Evolutionary conservation across 2,329 filamentous ascomycete genomes (phyloP).

Genomic region (Exophiala mesophila): DNA sequence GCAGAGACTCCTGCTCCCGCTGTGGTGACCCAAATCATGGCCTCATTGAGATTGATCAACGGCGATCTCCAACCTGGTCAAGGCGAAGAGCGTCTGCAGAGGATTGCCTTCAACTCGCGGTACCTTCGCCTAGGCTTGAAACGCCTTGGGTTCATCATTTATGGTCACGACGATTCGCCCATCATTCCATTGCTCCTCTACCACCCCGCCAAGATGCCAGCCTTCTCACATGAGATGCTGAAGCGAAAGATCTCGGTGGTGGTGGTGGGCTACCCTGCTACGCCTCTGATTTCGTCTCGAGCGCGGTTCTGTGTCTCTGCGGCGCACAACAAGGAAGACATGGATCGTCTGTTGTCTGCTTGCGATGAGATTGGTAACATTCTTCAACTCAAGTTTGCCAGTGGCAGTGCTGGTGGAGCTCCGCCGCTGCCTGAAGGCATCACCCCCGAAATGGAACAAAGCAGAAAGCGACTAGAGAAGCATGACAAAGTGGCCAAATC

Average conservation of each 20-base stretch:
- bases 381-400: constrained; percentile 95
- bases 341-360: constrained; percentile 81
- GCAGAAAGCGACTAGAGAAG: constrained; percentile 52
- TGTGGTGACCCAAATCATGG: constrained; percentile 84
- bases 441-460: constrained; percentile 65
- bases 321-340: constrained; percentile 96
- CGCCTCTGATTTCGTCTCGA: constrained; percentile 87
- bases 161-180: constrained; percentile 94
- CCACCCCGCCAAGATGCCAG: constrained; percentile 97
- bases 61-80: constrained; percentile 85
- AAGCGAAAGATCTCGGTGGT: constrained; percentile 96
- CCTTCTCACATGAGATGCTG: constrained; percentile 98
- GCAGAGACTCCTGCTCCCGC: constrained; percentile 84
- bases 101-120: constrained; percentile 95
- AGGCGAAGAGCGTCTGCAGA: constrained; percentile 89
- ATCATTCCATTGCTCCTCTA: constrained; percentile 94
- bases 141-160: constrained; percentile 92
- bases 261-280: constrained; percentile 94
- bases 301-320: constrained; percentile 94
- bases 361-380: constrained; percentile 88
- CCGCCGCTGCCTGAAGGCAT: constrained; percentile 69
- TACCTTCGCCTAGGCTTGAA: constrained; percentile 97
- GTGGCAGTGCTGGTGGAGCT: constrained; percentile 83
- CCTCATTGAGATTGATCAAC: constrained; percentile 79
- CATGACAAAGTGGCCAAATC: constrained; percentile 42